Conservation (phyloP, 2,329 filamentous ascomycete genomes). For the Phyllosticta citriasiana region DNA sequence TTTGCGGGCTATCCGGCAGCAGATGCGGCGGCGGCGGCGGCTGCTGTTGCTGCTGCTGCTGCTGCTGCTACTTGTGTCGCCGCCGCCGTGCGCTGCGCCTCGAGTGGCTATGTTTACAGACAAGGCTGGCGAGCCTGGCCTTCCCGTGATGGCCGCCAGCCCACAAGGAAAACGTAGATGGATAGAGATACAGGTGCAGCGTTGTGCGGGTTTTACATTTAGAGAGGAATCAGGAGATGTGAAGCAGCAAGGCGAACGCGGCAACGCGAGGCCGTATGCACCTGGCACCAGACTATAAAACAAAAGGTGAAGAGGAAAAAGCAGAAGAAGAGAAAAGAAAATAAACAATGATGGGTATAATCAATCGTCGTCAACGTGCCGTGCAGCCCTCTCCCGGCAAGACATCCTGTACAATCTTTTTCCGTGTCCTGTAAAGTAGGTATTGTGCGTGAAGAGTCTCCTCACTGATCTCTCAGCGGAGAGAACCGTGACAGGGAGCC, state of each 20-base stretch:
- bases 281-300: not conserved
- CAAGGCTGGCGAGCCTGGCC: not conserved
- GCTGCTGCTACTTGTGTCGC: no score
- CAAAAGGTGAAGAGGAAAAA: not conserved
- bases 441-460: not conserved
- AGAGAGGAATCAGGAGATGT: not conserved
- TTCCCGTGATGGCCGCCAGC: not conserved
- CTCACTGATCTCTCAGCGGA: not conserved
- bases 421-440: not conserved
- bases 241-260: not conserved
- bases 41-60: no score
- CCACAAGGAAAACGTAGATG: not conserved
- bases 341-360: not conserved
- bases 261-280: not conserved
- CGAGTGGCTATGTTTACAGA: no score
- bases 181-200: not conserved
- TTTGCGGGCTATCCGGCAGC: no score
- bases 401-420: not conserved
- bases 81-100: no score
- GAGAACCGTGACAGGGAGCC: not conserved
- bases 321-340: not conserved
- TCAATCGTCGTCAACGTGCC: not conserved
- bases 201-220: not conserved
- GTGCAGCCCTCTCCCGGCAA: not conserved
- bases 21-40: no score